Conservation (phyloP, 2,329 filamentous ascomycete genomes). For the Neurospora crassa region DNA sequence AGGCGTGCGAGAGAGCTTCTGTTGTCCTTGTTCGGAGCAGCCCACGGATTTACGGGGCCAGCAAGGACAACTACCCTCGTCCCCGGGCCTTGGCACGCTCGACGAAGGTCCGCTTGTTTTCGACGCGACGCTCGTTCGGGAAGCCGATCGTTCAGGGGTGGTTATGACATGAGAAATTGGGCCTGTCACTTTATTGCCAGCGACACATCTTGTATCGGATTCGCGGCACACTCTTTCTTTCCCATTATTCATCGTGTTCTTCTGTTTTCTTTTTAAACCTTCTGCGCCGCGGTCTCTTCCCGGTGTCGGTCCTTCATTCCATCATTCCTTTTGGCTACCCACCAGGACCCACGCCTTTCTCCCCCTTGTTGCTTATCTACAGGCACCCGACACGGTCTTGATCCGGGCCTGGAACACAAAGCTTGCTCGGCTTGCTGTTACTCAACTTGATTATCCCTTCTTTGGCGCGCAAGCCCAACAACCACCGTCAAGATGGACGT, state of each 20-base stretch:
- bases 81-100: neutral
- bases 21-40: neutral
- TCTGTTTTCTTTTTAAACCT: neutral
- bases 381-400: neutral
- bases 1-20: neutral
- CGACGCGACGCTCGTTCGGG: neutral
- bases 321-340: neutral
- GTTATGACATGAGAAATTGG: neutral
- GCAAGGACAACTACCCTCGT: neutral
- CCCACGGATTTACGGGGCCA: neutral
- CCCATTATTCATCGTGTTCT: neutral
- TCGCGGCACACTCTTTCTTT: constrained; percentile 4
- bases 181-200: neutral
- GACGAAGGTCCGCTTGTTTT: neutral
- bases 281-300: neutral
- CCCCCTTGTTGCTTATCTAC: neutral
- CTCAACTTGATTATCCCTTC: neutral
- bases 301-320: neutral
- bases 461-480: neutral
- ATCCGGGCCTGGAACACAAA: neutral
- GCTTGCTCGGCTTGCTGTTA: neutral
- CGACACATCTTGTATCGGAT: neutral
- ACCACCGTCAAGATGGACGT: constrained; percentile 64
- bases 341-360: neutral
- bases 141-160: neutral